Evolutionary conservation across 495 filamentous ascomycete genomes (phyloP), one percentile per base, ranked within the genome.

Genomic region (Trichoderma erinaceum): DNA sequence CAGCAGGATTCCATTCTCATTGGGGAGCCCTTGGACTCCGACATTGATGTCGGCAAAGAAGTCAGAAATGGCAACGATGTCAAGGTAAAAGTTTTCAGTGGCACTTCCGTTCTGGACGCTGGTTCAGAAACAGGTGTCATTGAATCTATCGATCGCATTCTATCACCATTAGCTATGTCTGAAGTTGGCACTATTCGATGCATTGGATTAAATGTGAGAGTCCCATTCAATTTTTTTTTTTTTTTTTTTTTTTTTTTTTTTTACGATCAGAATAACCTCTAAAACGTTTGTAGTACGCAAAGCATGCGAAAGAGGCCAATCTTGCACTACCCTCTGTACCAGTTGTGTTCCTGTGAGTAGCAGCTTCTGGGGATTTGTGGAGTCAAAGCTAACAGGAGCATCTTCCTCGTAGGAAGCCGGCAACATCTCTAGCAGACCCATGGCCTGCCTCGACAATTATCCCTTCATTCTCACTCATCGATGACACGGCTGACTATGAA

Each of bases 41-140:
- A 80, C 15, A 67, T 87, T 38, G 84, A 88, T 68, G 80, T 88
- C 29, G 86, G 84, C 61, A 71, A 82, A 64, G 84, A 85, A 12
- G 75, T 86, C 25, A 81, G 81, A 69, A 78, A 83, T 63, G 82
- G 84, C 48, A 75, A 84, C 67, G 82, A 86, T 68, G 84, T 88
- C 65, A 66, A 80, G 15, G 82, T 87, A 27, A 78, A 79, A 5
- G 75, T 81, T 0, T 88, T 84, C 75, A 84, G 81, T 43, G 86
- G 86, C 32, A 75, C 71, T 21, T 88, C 87, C 0, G 80, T 86
- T 13, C 75, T 88, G 43, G 78, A 74, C 56, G 78, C 83, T 0
- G 86, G 86, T 0, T 69, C 78, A 48, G 77, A 77, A 11, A 87
- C 84, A 3, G 80, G 74, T 4, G 69, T 75, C 67, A 83, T 78